Conservation (phyloP, 768 basidiomycete species). For the Mycena filopes region DNA sequence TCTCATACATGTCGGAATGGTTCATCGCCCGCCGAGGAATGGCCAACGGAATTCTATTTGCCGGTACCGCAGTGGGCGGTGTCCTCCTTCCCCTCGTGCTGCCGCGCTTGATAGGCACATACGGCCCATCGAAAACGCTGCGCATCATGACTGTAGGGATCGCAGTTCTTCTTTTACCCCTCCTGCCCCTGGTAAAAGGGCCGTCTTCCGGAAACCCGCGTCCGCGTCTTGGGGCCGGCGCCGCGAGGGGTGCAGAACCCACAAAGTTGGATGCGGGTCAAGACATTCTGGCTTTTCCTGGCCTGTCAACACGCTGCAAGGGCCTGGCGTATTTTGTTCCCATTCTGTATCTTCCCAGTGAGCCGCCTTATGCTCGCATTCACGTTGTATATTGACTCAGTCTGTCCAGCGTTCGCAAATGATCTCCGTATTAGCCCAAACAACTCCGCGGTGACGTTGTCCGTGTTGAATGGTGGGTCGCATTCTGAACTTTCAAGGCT, state of each 20-base stretch:
- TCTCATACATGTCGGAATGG: conserved; percentile 46
- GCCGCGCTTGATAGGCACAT: conserved; percentile 38
- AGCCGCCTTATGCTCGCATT: background rate
- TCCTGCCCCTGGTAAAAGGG: conserved; percentile 38
- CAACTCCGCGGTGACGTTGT: conserved; percentile 37
- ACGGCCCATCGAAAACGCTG: conserved; percentile 37
- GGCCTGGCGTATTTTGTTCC: conserved; percentile 41
- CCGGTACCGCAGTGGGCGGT: conserved; percentile 43
- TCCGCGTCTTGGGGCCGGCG: conserved; percentile 8
- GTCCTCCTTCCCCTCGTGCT: conserved; percentile 40
- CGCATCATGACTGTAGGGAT: conserved; percentile 37
- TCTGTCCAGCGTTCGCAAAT: conserved; percentile 37
- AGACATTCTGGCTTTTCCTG: conserved; percentile 36
- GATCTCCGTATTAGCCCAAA: conserved; percentile 33
- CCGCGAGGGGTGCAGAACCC: conserved; percentile 8
- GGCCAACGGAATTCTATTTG: conserved; percentile 45
- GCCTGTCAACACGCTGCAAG: conserved; percentile 39
- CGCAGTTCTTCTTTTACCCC: conserved; percentile 31
- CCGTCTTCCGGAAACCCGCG: conserved; percentile 37
- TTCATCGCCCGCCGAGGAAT: conserved; percentile 43
- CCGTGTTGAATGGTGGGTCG: conserved; percentile 41
- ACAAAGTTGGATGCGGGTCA: conserved; percentile 30
- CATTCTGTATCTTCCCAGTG: conserved; percentile 42
- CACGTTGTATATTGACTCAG: background rate
- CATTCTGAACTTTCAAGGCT: too few species aligned